Base-by-base conservation (phyloP, 73 alveolate species). In the Paramecium primaurelia region DNA sequence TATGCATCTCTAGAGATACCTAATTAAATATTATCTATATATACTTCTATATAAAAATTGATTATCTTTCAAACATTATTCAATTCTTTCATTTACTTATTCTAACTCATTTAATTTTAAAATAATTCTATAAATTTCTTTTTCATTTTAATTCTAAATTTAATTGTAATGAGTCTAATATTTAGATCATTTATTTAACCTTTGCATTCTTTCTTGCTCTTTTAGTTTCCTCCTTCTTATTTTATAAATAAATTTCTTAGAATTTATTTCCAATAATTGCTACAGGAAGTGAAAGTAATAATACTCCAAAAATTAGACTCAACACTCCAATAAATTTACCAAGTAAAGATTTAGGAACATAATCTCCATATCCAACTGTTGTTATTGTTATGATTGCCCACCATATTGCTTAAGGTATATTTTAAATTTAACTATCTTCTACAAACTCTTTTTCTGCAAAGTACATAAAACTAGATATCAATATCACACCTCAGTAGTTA, bases 351-450 rank as follows among this genome's bases (percentile, higher is more conserved):
- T 87, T 49, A 2, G 93, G 93, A 38, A 87, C 86, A 22, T 64
- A 60, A 64, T 87, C 93, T 22, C 93, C 93, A 64, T 87, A 87
- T 26, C 93, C 93, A 0, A 87, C 93, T 1, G 93, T 87, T 10
- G 93, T 87, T 34, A 87, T 87, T 40, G 93, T 87, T n/a, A 87
- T 87, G 11, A 87, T 77, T 6, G 93, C 93, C 93, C 93, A 87
- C 93, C 93, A 87, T 1, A 87, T 77, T 36, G 93, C 93, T 25
- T 87, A 86, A 11, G 93, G 93, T 11, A 87, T 87, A 64, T 87
- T 87, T 36, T 59, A n/a, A 0, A 87, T 87, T 36, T 60, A 34
- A 30, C 88, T 87, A 68, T 71, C 59, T 38, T 40, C 86, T 2
- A 25, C 51, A 32, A 64, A 60, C 45, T 77, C 87, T 60, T 59